These are phyloP conservation scores for Kockovaella imperatae DNA, from an alignment of 768 basidiomycete species.

Conservation along the genomic window DNA sequence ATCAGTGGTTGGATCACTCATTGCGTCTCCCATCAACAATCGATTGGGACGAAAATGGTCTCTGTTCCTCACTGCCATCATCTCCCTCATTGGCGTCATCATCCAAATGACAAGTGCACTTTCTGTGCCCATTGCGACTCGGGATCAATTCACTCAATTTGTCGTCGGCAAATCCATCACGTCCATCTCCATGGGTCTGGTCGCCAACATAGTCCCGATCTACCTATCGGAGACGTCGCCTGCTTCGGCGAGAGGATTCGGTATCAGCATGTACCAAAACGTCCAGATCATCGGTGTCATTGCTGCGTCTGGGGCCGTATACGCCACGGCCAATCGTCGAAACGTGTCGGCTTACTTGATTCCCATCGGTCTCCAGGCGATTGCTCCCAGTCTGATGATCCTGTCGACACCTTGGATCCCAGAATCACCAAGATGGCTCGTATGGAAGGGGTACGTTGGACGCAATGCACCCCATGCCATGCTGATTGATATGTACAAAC, in stretches of 20 bases:
- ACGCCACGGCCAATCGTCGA: conserved; percentile 7
- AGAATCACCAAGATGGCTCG: conserved; percentile 20
- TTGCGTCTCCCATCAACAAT: conserved; percentile 16
- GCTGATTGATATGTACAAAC: not conserved
- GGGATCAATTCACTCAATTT: conserved; percentile 26
- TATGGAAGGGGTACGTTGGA: conserved; percentile 10
- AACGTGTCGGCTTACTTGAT: conserved; percentile 13
- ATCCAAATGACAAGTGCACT: conserved; percentile 15
- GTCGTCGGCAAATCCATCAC: conserved; percentile 26
- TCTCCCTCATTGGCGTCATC: conserved; percentile 20
- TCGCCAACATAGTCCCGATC: conserved; percentile 17
- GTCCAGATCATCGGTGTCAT: conserved; percentile 31
- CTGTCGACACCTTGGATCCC: conserved; percentile 6
- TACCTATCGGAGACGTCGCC: conserved; percentile 16
- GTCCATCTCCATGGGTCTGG: conserved; percentile 21
- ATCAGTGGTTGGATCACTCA: conserved; percentile 15
- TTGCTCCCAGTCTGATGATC: conserved; percentile 13
- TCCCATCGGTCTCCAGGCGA: conserved; percentile 17
- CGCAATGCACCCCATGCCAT: too few relatives aligned
- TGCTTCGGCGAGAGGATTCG: conserved; percentile 12
- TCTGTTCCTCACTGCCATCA: conserved; percentile 8
- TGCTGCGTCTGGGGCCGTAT: conserved; percentile 22
- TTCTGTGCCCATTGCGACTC: conserved; percentile 1
- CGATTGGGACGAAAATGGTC: conserved; percentile 9
- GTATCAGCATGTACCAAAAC: conserved; percentile 23